These are phyloP conservation scores for Trypanosoma platydactyli DNA, from an alignment of 208 protist genomes.

Conservation along the genomic window DNA sequence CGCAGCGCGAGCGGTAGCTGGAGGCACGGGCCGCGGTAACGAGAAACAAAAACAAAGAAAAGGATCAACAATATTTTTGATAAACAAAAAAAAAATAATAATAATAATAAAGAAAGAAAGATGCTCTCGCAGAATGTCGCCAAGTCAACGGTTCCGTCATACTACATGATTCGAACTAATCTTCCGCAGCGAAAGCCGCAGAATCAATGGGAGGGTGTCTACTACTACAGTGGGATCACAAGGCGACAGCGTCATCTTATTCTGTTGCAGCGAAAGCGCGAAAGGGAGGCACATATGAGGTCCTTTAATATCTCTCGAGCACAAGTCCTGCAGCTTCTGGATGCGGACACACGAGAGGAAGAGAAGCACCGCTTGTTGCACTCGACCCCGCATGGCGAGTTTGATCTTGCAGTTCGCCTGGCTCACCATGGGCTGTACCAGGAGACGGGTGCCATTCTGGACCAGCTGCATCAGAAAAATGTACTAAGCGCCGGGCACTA, in stretches of 20 bases:
- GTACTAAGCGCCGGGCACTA: conserved; percentile 57
- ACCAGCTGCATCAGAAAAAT: conserved; percentile 46
- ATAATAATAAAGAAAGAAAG: background rate
- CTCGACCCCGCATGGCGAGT: conserved; percentile 13
- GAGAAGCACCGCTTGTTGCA: conserved; percentile 12
- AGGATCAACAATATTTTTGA: no score
- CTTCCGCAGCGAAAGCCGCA: conserved; percentile 83
- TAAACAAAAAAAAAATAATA: background rate
- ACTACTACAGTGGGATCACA: conserved; percentile 85
- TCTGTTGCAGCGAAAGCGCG: conserved; percentile 76
- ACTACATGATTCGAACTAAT: conserved; percentile 88
- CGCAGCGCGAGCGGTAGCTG: no score
- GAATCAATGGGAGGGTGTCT: conserved; percentile 88
- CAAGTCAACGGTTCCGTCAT: conserved; percentile 86
- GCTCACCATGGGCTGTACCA: conserved; percentile 60
- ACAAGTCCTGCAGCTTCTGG: conserved; percentile 20
- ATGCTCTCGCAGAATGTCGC: conserved; percentile 88
- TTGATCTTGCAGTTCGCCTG: conserved; percentile 42
- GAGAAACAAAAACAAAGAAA: no score
- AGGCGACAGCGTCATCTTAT: conserved; percentile 75
- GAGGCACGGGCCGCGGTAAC: no score
- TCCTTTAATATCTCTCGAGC: conserved; percentile 33
- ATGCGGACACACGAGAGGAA: background rate
- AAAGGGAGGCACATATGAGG: conserved; percentile 37
- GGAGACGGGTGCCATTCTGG: conserved; percentile 49